Conservation (phyloP, 257 asterid genomes). For the Solanum medicagineum region DNA sequence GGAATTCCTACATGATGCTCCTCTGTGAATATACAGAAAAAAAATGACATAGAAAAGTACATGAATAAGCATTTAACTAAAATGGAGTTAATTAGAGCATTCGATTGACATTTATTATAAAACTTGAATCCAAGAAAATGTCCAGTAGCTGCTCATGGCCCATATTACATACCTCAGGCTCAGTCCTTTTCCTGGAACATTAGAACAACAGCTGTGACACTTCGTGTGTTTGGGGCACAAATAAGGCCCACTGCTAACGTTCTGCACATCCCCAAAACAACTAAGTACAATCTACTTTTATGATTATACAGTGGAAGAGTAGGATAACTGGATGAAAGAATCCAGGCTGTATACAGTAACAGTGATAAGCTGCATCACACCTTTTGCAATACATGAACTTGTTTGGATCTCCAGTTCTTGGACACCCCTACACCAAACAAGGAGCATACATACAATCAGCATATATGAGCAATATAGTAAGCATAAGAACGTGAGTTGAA, state of each 20-base stretch:
- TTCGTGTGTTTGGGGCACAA: conserved; percentile 90
- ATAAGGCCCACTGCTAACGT: conserved; percentile 86
- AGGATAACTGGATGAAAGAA: background rate
- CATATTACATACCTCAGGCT: conserved; percentile 63
- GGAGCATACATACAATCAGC: background rate
- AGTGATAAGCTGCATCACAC: conserved; percentile 89
- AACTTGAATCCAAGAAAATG: background rate
- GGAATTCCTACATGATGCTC: background rate
- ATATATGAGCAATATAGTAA: background rate
- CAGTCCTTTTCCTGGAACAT: conserved; percentile 91
- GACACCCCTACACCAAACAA: conserved; percentile 52
- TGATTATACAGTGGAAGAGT: background rate
- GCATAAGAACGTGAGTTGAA: background rate
- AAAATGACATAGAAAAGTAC: background rate
- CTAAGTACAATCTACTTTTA: background rate
- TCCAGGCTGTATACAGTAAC: conserved; percentile 93
- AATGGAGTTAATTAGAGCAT: background rate
- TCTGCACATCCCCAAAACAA: conserved; percentile 37
- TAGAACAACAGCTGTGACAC: conserved; percentile 91
- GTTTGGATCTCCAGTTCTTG: conserved; percentile 84
- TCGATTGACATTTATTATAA: background rate
- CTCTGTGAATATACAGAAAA: background rate
- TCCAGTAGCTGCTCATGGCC: background rate
- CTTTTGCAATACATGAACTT: conserved; percentile 96
- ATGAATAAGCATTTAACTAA: background rate